These are phyloP conservation scores for Byssochlamys sp. DNA, from an alignment of 2,329 filamentous ascomycete genomes.

Conservation along the genomic window DNA sequence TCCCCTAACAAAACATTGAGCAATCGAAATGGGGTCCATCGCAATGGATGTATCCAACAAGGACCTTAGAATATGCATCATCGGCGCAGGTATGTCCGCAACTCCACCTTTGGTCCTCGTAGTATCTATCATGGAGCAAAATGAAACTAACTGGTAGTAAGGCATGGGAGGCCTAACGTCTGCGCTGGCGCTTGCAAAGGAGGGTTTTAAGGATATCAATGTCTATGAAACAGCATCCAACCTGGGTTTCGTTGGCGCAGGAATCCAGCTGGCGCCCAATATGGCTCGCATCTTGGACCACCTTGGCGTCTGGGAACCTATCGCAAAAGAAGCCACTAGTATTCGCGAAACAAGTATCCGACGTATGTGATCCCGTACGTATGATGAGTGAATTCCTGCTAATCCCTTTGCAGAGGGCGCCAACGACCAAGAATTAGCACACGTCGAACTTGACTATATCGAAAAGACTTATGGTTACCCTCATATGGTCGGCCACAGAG, in stretches of 20 bases:
- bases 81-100: constrained; percentile 39
- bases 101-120: background rate
- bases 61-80: constrained; percentile 36
- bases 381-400: background rate
- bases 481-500: constrained; percentile 71
- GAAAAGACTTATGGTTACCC: constrained; percentile 60
- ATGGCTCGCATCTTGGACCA: constrained; percentile 66
- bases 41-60: constrained; percentile 19
- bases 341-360: constrained; percentile 64
- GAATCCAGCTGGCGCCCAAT: constrained; percentile 76
- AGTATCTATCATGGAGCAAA: background rate
- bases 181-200: constrained; percentile 64
- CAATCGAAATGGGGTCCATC: background rate
- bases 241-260: constrained; percentile 72
- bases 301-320: constrained; percentile 62
- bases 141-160: constrained; percentile 17
- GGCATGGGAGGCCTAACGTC: constrained; percentile 70
- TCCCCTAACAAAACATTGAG: background rate
- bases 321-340: constrained; percentile 61
- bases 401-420: constrained; percentile 47
- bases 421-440: constrained; percentile 58
- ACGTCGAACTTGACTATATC: constrained; percentile 61
- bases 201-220: constrained; percentile 63
- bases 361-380: constrained; percentile 33
- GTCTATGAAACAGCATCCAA: constrained; percentile 65